Evolutionary conservation across 176 grass and related monocot species (phyloP), one percentile per base, ranked within the genome.

Genomic region (Stipa capillata): DNA sequence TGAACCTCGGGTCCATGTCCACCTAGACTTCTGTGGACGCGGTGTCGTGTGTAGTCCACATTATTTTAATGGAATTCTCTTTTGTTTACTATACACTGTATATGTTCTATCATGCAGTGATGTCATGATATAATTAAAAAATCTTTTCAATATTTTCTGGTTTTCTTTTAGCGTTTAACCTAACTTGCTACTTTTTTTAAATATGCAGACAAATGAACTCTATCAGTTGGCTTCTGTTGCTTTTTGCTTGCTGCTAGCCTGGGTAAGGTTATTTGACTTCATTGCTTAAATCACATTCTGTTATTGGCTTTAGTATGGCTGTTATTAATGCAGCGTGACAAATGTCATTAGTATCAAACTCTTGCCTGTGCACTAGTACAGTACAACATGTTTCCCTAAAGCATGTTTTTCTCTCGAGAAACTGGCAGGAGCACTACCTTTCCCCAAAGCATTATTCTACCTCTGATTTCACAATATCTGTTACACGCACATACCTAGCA

Each of bases 151-250:
- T 5, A 24, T 27, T 32, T 12, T 76, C 1, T 51, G 44, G 21
- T 84, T 64, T 49, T 64, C 17, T 69, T 74, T 55, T 73, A 60
- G 4, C 54, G 4, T 21, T 66, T 72, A 27, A n/a, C 7, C 24
- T 59, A 36, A 74, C 51, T 86, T 54, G 21, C 50, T 79, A 62
- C 82, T 47, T 0, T 78, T 65, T 77, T 73, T 63, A 64, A 9
- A 44, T 81, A 41, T 93, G 78, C 88, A 99, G 97, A 99, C 97
- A 75, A 96, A 99, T 86, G 97, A 99, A 82, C 88, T 99, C 40
- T 99, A 99, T 81, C 97, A 99, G 72, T 89, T 99, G 82, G 92
- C 92, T 64, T 71, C 92, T 14, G 97, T 99, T 0, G 97, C 97
- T 27, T 99, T 99, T 79, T 99, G 97, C 88, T 83, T 98, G 50